Base-by-base conservation (phyloP, 306 rosid species). In the Echinosophora koreensis region DNA sequence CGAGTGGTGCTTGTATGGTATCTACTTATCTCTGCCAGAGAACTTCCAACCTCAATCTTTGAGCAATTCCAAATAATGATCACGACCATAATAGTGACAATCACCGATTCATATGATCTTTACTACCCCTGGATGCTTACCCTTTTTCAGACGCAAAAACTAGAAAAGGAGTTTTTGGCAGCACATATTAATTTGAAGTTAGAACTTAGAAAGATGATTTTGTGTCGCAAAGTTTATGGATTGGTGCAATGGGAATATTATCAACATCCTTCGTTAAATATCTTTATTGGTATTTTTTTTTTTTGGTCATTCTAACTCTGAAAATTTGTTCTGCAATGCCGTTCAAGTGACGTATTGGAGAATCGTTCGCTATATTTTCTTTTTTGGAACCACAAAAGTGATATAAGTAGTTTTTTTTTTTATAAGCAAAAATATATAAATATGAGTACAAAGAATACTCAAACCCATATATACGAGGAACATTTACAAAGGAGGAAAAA, bases 121-220 rank as follows among this genome's bases (percentile, higher is more conserved):
- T 64, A 10, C 51, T 16, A 44, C 55, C 11, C 28, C 14, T 46
- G 11, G 14, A 10, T 57, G 4, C 67, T 22, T 57, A 3, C 34
- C 58, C 69, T 28, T 42, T 58, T 44, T 46, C 78, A 73, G 59
- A 30, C 59, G 68, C 46, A 15, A 41, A 28, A 41, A 41, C n/a
- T 10, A 42, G 8, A 17, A 13, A 54, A 7, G 2, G 51, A 35
- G 9, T 39, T 3, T 69, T 57, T 57, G 66, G 42, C 30, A 10
- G 37, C 37, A 14, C 14, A 37, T 37, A 6, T 37, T 37, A 37
- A 50, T 55, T 70, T 6, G 28, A 37, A 3, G 5, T 38, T 8
- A n/a, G 28, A 37, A 3, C 2, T 38, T 8, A n/a, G 35, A 57
- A 27, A 57, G 6, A 28, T 30, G 16, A 1, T 59, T n/a, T 59